These are phyloP conservation scores for Solanum virginianum DNA, from an alignment of 257 asterid genomes.

Conservation along the genomic window DNA sequence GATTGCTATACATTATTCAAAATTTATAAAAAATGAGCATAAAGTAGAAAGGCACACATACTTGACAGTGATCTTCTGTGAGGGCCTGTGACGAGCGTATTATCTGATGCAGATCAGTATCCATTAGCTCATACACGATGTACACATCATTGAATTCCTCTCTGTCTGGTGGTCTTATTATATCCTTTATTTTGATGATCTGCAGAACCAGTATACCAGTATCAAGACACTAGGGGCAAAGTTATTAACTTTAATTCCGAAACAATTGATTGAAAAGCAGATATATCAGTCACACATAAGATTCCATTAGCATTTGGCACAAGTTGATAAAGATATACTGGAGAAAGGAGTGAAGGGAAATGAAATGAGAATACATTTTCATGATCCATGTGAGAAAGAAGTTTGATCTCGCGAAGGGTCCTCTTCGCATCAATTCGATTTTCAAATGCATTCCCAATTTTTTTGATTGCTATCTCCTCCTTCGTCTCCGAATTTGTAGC, in stretches of 20 bases:
- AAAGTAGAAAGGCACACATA: slow-evolving; percentile 11
- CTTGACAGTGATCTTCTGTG: slow-evolving; percentile 88
- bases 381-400: slow-evolving; percentile 88
- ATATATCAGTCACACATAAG: neutral
- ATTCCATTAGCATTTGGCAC: neutral
- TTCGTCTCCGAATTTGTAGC: slow-evolving; percentile 58
- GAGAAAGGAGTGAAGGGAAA: neutral
- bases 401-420: slow-evolving; percentile 83
- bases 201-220: neutral
- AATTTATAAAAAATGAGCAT: neutral
- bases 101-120: slow-evolving; percentile 86
- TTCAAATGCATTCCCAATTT: slow-evolving; percentile 80
- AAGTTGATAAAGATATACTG: neutral
- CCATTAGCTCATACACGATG: slow-evolving; percentile 75
- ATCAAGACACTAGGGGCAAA: neutral
- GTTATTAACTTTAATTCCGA: neutral
- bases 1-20: neutral
- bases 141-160: slow-evolving; percentile 66
- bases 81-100: slow-evolving; percentile 67
- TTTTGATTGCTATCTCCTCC: slow-evolving; percentile 81
- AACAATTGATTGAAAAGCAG: neutral
- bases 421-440: slow-evolving; percentile 78
- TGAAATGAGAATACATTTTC: slow-evolving; percentile 37
- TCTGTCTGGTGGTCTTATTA: slow-evolving; percentile 54
- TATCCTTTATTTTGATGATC: slow-evolving; percentile 75